Evolutionary conservation across 139 green algal genomes (phyloP).

Genomic region (Coccomyxa sp.): DNA sequence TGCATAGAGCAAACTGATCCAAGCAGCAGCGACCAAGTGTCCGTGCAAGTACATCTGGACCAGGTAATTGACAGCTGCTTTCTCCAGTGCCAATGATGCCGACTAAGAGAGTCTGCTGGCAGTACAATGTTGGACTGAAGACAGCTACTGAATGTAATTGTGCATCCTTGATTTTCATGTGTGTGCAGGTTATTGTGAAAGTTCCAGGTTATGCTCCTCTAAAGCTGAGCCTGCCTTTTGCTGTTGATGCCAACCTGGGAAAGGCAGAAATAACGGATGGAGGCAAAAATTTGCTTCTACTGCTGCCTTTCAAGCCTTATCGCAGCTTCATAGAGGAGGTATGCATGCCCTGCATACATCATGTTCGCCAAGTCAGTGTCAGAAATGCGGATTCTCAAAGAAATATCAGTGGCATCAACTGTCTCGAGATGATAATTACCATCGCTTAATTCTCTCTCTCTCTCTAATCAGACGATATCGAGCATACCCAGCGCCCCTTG

Average conservation of each 20-base stretch:
- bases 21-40: not conserved
- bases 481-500: not conserved
- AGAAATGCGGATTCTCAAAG: not conserved
- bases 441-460: too few species aligned
- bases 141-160: not conserved
- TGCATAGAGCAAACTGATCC: not conserved
- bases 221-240: not conserved
- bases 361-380: not conserved
- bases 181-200: not conserved
- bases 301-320: not conserved
- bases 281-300: not conserved
- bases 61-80: not conserved
- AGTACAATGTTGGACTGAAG: not conserved
- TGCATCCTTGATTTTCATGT: not conserved
- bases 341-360: not conserved
- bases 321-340: not conserved
- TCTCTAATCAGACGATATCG: not conserved
- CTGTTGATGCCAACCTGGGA: not conserved
- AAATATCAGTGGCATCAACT: too few species aligned
- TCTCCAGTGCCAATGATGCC: not conserved
- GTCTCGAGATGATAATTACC: not conserved
- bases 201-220: not conserved
- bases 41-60: not conserved
- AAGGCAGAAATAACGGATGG: not conserved
- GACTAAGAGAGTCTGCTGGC: not conserved